phyloP scores from a whole-genome alignment of 2,329 filamentous ascomycete species.

The Sporothrix phasma region DNA sequence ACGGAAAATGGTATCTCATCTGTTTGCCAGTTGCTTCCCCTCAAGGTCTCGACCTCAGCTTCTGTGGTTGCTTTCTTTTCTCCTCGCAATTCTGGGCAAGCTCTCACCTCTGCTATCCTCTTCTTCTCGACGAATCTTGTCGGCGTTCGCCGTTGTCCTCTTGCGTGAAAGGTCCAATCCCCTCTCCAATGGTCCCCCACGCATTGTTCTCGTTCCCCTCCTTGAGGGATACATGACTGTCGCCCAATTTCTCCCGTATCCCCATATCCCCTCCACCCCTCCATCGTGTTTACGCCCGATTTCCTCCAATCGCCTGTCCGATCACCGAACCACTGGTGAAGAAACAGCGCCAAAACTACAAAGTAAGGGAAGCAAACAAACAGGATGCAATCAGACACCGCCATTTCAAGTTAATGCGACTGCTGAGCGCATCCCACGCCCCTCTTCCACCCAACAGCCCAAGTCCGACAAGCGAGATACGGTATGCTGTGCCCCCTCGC shows the following conservation, averaged over 20 bases:
- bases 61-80: background rate
- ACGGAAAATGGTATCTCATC: background rate
- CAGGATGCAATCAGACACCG: background rate
- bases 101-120: too few species aligned
- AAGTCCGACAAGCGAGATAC: background rate
- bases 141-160: background rate
- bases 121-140: background rate
- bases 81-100: too few species aligned
- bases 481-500: background rate
- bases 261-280: background rate
- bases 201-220: background rate
- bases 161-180: background rate
- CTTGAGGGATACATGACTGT: background rate
- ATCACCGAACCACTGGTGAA: background rate
- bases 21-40: background rate
- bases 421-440: background rate
- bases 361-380: background rate
- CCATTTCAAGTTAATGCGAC: background rate
- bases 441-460: background rate
- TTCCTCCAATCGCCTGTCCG: background rate
- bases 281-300: background rate
- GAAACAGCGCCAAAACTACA: too few species aligned
- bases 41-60: background rate
- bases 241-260: background rate
- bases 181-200: background rate